Base-by-base conservation (phyloP, 139 green algal species). In the Bryopsis sp. region DNA sequence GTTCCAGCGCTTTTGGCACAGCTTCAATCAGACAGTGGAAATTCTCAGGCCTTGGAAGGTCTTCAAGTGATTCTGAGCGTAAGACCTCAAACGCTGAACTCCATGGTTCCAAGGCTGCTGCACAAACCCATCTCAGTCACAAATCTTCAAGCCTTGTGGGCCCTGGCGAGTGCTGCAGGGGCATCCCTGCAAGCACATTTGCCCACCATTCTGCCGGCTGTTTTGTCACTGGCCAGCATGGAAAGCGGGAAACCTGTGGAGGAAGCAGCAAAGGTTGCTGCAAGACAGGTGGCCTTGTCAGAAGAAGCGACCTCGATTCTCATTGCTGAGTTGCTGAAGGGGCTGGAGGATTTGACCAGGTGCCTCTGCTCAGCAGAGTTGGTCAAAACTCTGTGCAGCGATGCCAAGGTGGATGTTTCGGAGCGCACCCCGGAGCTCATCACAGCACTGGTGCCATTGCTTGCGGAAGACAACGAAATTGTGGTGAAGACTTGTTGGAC, bases 1-100 rank as follows among this genome's bases (percentile, higher is more conserved):
- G 86, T 95, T 65, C 90, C 88, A 0, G 75, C 74, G 2, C 79
- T 96, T 76, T 78, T 96, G 26, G 61, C 62, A 1, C 76, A 73
- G 7, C 75, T 91, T 48, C 81, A 90, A n/a, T 64, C 54, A n/a
- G 68, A 80, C n/a, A 67, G 26, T 35, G 70, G 75, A 5, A 74
- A 60, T 34, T 35, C n/a, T 7, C 76, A 92, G 80, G 82, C 77
- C 7, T 63, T 96, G 71, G 87, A 94, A 72, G 90, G 89, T 4
- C 79, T 96, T 60, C 74, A 84, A 6, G 90, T 96, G 62, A 90
- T 96, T 69, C 75, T 95, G 46, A 58, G 74, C 19, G 87, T 93
- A 71, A 75, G 84, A n/a, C 76, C 76, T n/a, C 68, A 83, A 47
- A 82, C 88, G 47, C 87, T 95, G 35, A 80, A 76, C 54, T 78